Conservation (phyloP, 2,329 filamentous ascomycete species). For the Aspergillus bombycis region DNA sequence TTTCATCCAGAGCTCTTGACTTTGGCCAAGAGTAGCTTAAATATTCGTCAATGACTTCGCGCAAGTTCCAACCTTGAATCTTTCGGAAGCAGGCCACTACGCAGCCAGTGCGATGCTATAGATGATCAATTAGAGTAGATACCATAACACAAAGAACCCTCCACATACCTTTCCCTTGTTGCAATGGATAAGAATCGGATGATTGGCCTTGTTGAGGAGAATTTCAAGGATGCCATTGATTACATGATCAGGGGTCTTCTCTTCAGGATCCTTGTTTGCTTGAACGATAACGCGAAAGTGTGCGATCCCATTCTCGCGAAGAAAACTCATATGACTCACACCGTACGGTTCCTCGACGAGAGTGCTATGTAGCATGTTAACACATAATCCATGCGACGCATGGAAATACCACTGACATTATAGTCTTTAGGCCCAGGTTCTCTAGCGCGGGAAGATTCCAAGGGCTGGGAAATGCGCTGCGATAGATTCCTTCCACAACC, state of each 20-base stretch:
- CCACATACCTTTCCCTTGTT: slow-evolving; percentile 77
- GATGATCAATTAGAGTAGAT: slow-evolving; percentile 5
- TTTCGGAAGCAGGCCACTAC: slow-evolving; percentile 81
- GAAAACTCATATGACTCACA: slow-evolving; percentile 60
- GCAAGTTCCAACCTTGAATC: slow-evolving; percentile 67
- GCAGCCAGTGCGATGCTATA: slow-evolving; percentile 82
- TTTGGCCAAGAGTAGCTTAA: slow-evolving; percentile 60
- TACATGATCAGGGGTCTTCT: slow-evolving; percentile 65
- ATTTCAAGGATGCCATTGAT: slow-evolving; percentile 74
- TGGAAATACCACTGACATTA: slow-evolving; percentile 62
- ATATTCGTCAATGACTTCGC: slow-evolving; percentile 73
- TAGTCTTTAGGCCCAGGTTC: slow-evolving; percentile 72
- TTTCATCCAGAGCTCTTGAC: slow-evolving; percentile 43
- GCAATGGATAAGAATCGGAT: slow-evolving; percentile 86
- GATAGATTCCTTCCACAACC: slow-evolving; percentile 74
- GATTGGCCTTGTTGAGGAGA: slow-evolving; percentile 71
- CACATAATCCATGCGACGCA: neutral
- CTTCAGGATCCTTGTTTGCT: slow-evolving; percentile 77
- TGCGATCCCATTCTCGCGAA: slow-evolving; percentile 67
- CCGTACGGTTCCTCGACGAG: slow-evolving; percentile 64
- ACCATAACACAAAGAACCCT: neutral
- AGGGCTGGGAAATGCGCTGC: slow-evolving; percentile 76
- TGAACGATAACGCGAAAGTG: slow-evolving; percentile 77
- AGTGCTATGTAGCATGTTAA: slow-evolving; percentile 49
- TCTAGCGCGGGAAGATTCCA: slow-evolving; percentile 72